Evolutionary conservation across 371 early-diverging fungal genomes (phyloP), one percentile per base, ranked within the genome.

Genomic region (Mycotypha africana): DNA sequence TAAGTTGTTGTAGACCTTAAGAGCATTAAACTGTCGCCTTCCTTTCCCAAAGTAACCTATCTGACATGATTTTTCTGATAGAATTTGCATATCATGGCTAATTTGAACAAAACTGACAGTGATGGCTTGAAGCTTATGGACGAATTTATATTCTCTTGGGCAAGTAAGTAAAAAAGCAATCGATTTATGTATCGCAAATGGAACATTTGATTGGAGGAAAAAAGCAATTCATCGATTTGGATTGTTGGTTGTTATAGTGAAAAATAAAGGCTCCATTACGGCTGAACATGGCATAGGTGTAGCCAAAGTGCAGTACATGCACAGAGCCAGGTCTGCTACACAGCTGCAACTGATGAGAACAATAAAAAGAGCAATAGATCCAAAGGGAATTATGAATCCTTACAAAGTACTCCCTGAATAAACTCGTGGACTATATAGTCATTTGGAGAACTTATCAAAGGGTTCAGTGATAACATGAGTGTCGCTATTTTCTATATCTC

Each of bases 1-100:
- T 51, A 65, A 45, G 68, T 63, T 8, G 12, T 28, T 28, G 30
- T 8, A 28, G 12, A n/a, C n/a, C n/a, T n/a, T n/a, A n/a, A n/a
- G n/a, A n/a, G n/a, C n/a, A n/a, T n/a, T n/a, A n/a, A n/a, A n/a
- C n/a, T n/a, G n/a, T n/a, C n/a, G n/a, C n/a, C n/a, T n/a, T n/a
- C n/a, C n/a, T n/a, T n/a, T n/a, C n/a, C n/a, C n/a, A n/a, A n/a
- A n/a, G n/a, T n/a, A n/a, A n/a, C n/a, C n/a, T n/a, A n/a, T n/a
- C n/a, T n/a, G n/a, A 28, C 8, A 11, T 9, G 20, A 14, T 30
- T 20, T 42, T 15, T 28, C 1, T 37, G 21, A 22, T 89, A 73
- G 79, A 97, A 97, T 63, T 53, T 97, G 53, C 97, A 97, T 62
- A 65, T 97, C 39, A 95, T 91, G 56, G 79, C 92, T 5, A 86